Evolutionary conservation across 139 green algal genomes (phyloP).

Genomic region (Dunaliella sp.): DNA sequence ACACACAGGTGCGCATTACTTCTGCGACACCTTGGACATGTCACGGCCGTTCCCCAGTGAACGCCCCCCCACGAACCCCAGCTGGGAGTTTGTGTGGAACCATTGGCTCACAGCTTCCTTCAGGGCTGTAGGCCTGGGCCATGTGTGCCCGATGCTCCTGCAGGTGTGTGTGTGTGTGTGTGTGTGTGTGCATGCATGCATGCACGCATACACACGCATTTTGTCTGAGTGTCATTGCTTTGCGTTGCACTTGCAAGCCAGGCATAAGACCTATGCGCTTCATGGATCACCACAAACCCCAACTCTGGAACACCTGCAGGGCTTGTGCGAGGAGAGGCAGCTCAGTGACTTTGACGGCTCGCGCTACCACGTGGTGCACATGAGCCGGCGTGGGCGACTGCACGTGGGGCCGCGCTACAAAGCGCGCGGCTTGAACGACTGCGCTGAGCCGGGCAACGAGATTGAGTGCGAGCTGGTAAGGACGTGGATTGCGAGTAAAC

Average conservation of each 20-base stretch:
- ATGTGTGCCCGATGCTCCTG: constrained; percentile 79
- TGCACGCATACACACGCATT: too few species aligned
- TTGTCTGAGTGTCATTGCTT: too few species aligned
- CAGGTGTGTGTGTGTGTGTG: constrained; percentile 53
- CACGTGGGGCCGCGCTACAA: constrained; percentile 92
- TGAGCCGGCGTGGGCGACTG: constrained; percentile 76
- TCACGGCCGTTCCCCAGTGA: constrained; percentile 85
- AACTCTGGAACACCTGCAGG: too few species aligned
- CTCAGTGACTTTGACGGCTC: constrained; percentile 61
- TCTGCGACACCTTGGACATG: constrained; percentile 92
- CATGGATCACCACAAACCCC: too few species aligned
- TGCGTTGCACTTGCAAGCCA: too few species aligned
- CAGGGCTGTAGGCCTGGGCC: constrained; percentile 55
- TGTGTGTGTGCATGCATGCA: too few species aligned
- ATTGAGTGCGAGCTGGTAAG: constrained; percentile 93
- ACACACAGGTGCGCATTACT: constrained; percentile 89
- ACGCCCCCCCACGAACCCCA: constrained; percentile 37
- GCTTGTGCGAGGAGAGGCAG: constrained; percentile 74
- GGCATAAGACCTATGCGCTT: too few species aligned
- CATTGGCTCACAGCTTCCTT: constrained; percentile 70
- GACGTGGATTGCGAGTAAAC: too few species aligned
- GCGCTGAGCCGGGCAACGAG: constrained; percentile 90
- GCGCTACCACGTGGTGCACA: constrained; percentile 62
- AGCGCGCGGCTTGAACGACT: constrained; percentile 87
- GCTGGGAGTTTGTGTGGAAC: constrained; percentile 92